A percentile compares a stretch with the other conserved stretches of the same genome.
Evolutionary conservation across 2,329 filamentous ascomycete genomes (phyloP).

Genomic region (Diaporthe velutina): DNA sequence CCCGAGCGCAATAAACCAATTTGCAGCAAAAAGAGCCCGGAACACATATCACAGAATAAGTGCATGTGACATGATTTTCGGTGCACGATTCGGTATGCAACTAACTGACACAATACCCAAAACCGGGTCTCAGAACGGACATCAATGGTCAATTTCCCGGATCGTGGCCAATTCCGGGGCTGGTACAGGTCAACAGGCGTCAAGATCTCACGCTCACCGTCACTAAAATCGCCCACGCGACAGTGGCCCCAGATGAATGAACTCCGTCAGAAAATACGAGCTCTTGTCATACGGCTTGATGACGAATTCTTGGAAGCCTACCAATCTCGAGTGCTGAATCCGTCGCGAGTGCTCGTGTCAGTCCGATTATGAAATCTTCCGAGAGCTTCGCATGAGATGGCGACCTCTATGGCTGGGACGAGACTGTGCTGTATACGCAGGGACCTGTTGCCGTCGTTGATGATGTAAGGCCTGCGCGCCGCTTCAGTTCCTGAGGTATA

Average conservation of each 20-base stretch:
- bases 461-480: neutral
- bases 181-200: neutral
- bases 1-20: too few relatives aligned
- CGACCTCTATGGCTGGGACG: slow-evolving; percentile 37
- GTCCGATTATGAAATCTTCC: neutral
- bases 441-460: slow-evolving; percentile 5
- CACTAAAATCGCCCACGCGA: slow-evolving; percentile 34
- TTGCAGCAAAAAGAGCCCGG: too few relatives aligned
- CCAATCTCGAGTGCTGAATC: slow-evolving; percentile 37
- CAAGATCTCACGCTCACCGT: neutral
- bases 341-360: slow-evolving; percentile 28
- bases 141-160: neutral
- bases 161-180: neutral
- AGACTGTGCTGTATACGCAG: slow-evolving; percentile 33
- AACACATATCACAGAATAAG: too few relatives aligned
- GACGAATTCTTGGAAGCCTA: slow-evolving; percentile 36
- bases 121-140: neutral
- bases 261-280: slow-evolving; percentile 11
- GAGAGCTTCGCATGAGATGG: slow-evolving; percentile 34
- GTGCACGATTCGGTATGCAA: too few relatives aligned
- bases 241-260: slow-evolving; percentile 6
- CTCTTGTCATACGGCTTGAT: slow-evolving; percentile 24
- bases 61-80: too few relatives aligned
- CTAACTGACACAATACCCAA: too few relatives aligned
- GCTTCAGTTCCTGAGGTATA: slow-evolving; percentile 1